A percentile compares a stretch with the other conserved stretches of the same genome.
phyloP scores from a whole-genome alignment of 345 rosid genomes.

The Crucihimalaya himalaica region DNA sequence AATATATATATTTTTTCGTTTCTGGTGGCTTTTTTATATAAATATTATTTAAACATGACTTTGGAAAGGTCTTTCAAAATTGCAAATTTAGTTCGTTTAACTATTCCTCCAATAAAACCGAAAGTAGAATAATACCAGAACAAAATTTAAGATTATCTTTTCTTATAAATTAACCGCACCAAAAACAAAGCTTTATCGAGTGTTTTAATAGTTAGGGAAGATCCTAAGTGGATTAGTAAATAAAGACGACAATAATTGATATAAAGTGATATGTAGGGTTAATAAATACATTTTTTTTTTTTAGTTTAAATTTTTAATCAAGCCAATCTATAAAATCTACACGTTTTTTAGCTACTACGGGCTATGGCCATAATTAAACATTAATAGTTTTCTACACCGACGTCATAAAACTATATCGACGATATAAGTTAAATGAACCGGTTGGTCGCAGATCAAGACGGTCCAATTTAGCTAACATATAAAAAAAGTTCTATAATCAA shows the following conservation, averaged over 20 bases:
- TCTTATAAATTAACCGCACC: not conserved
- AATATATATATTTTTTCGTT: not conserved
- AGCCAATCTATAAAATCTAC: slow-evolving; percentile 12
- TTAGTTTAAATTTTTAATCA: not conserved
- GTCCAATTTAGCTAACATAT: slow-evolving; percentile 19
- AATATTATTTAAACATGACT: not conserved
- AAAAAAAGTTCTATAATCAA: slow-evolving; percentile 18
- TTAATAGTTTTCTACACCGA: slow-evolving; percentile 13
- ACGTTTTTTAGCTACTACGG: slow-evolving; percentile 19
- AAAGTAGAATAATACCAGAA: not conserved
- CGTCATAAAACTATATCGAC: slow-evolving; percentile 23
- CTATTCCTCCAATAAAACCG: not conserved
- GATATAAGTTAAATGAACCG: slow-evolving; percentile 16
- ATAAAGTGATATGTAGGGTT: not conserved
- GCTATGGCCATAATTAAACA: slow-evolving; percentile 13
- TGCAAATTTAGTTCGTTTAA: not conserved
- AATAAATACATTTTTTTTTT: not conserved
- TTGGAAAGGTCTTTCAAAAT: slow-evolving; percentile 1
- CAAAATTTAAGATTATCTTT: not conserved
- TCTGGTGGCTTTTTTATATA: not conserved
- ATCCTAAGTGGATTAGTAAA: slow-evolving; percentile 35
- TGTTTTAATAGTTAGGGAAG: slow-evolving; percentile 29
- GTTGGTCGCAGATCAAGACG: slow-evolving; percentile 36
- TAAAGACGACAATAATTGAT: slow-evolving; percentile 31
- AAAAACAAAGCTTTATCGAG: slow-evolving; percentile 1